A percentile compares a stretch with the other conserved stretches of the same genome.
Evolutionary conservation across 495 filamentous ascomycete species (phyloP).

Genomic region (Talaromyces borbonicus): DNA sequence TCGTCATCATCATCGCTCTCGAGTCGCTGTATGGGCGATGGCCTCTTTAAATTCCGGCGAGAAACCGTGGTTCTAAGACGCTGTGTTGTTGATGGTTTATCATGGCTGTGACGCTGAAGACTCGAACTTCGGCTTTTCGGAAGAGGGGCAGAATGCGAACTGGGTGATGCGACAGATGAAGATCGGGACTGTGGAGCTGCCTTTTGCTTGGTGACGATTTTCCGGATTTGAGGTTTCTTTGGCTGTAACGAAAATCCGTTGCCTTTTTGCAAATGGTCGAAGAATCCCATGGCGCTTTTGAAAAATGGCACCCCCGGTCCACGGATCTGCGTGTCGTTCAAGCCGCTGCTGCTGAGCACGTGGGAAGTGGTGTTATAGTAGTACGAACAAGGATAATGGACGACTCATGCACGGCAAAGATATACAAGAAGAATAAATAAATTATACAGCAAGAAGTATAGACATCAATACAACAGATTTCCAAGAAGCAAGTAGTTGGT

Average conservation of each 20-base stretch:
- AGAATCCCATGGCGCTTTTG: constrained; percentile 38
- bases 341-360: constrained; percentile 9
- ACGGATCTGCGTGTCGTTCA: not conserved
- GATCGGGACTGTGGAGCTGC: constrained; percentile 21
- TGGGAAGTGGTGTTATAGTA: constrained; percentile 13
- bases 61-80: constrained; percentile 23
- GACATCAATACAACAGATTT: no score
- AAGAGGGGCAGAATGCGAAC: constrained; percentile 7
- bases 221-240: constrained; percentile 40
- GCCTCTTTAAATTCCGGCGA: constrained; percentile 31
- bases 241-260: constrained; percentile 40
- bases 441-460: constrained; percentile 8
- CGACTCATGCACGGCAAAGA: constrained; percentile 10
- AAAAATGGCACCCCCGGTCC: not conserved
- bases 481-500: constrained; percentile 2
- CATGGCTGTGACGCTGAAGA: not conserved
- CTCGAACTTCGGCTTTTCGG: constrained; percentile 9
- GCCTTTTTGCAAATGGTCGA: constrained; percentile 47
- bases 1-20: constrained; percentile 41
- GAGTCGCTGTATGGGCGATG: constrained; percentile 36
- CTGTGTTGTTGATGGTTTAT: constrained; percentile 17
- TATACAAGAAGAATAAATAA: no score
- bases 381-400: constrained; percentile 1
- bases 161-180: no score
- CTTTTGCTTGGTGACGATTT: constrained; percentile 31